A percentile compares a stretch with the other conserved stretches of the same genome.
Conservation (phyloP, 2,329 filamentous ascomycete species). For the Rhynchosporium graminicola region DNA sequence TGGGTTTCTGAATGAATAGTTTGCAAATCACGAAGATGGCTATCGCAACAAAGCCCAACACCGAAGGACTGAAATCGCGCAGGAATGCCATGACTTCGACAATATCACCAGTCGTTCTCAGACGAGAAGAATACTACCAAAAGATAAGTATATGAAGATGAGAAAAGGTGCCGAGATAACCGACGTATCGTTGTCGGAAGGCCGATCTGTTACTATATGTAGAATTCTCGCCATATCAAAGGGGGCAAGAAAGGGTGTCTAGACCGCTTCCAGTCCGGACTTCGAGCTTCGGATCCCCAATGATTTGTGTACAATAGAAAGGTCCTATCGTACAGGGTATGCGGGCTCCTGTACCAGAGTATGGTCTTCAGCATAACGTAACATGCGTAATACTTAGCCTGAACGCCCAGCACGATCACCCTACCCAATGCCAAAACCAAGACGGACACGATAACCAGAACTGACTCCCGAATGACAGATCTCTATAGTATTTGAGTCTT, state of each 20-base stretch:
- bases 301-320: neutral
- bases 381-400: constrained; percentile 3
- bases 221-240: neutral
- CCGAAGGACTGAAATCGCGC: neutral
- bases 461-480: neutral
- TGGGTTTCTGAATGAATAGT: constrained; percentile 5
- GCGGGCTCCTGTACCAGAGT: neutral
- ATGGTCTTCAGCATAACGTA: neutral
- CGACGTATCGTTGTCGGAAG: neutral
- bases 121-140: neutral
- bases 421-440: neutral
- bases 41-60: constrained; percentile 8
- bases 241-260: neutral
- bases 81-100: neutral
- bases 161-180: neutral
- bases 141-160: neutral
- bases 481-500: neutral
- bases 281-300: constrained; percentile 11
- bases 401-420: neutral
- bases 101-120: neutral
- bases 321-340: neutral
- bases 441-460: neutral
- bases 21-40: constrained; percentile 14
- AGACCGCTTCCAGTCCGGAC: constrained; percentile 6
- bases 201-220: constrained; percentile 4